Evolutionary conservation across 352 stramenopile species (phyloP).

Genomic region (Pythium phragmiticola): DNA sequence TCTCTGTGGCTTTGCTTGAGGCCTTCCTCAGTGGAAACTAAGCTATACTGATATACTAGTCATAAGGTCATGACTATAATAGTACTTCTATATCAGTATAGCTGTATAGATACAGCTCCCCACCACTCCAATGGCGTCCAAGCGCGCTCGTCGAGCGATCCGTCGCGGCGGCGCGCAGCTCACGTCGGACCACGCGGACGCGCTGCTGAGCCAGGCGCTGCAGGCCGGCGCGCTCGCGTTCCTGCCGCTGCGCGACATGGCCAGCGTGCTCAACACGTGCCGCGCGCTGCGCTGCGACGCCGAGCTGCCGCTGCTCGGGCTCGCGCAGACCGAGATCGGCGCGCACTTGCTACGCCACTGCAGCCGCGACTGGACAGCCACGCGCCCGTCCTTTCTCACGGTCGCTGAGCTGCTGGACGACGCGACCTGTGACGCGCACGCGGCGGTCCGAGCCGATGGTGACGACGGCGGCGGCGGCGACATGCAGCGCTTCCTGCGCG

Average conservation of each 20-base stretch:
- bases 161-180: neutral
- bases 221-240: constrained; percentile 20
- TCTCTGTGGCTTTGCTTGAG: too few relatives aligned
- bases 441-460: too few relatives aligned
- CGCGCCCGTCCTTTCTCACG: constrained; percentile 12
- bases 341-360: constrained; percentile 18
- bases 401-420: constrained; percentile 11
- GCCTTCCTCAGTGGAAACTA: too few relatives aligned
- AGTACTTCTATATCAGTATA: too few relatives aligned
- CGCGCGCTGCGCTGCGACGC: constrained; percentile 17
- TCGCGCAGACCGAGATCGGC: constrained; percentile 3
- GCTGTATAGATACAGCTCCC: too few relatives aligned
- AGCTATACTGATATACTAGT: too few relatives aligned
- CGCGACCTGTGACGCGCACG: constrained; percentile 1
- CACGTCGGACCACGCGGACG: neutral
- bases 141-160: constrained; percentile 7
- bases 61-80: too few relatives aligned
- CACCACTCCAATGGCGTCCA: neutral
- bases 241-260: constrained; percentile 17
- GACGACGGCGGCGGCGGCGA: neutral
- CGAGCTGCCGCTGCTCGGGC: constrained; percentile 17
- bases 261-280: constrained; percentile 14
- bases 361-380: constrained; percentile 7
- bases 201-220: constrained; percentile 15
- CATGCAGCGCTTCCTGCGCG: constrained; percentile 11